These are phyloP conservation scores for Spathaspora sp. DNA, from an alignment of 805 yeast genomes.

Conservation along the genomic window DNA sequence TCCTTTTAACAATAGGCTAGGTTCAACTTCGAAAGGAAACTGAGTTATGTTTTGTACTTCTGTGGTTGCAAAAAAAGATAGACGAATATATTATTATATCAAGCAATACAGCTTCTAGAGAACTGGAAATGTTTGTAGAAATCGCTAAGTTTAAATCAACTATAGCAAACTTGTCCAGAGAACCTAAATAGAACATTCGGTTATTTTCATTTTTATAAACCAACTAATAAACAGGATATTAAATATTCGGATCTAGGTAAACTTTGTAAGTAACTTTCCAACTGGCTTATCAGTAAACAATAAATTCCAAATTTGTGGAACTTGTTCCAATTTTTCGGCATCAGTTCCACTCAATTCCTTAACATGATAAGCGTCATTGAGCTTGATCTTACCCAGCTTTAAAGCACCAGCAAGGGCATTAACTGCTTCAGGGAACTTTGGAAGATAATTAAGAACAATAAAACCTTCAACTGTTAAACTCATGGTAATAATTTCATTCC, in stretches of 20 bases:
- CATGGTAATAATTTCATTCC: constrained; percentile 43
- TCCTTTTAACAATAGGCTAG: no score
- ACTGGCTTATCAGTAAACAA: constrained; percentile 39
- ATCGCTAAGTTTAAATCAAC: no score
- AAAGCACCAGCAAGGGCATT: constrained; percentile 32
- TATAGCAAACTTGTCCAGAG: no score
- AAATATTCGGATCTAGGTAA: constrained; percentile 14
- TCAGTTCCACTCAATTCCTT: constrained; percentile 36
- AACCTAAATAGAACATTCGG: not conserved
- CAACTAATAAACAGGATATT: not conserved
- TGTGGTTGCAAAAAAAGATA: no score
- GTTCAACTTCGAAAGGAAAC: no score
- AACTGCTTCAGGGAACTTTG: constrained; percentile 35
- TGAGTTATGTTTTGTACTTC: no score
- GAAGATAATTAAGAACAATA: constrained; percentile 43
- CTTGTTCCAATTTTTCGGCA: constrained; percentile 28
- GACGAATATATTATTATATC: no score
- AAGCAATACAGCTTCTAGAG: no score
- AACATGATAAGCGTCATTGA: constrained; percentile 32
- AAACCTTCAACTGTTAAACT: constrained; percentile 54
- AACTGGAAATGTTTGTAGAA: no score
- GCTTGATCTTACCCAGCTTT: constrained; percentile 38
- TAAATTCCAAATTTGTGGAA: constrained; percentile 48
- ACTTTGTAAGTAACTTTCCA: constrained; percentile 49
- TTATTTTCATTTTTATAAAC: not conserved